Evolutionary conservation across 176 grass and related monocot species (phyloP).

Genomic region (Carex scoparia): DNA sequence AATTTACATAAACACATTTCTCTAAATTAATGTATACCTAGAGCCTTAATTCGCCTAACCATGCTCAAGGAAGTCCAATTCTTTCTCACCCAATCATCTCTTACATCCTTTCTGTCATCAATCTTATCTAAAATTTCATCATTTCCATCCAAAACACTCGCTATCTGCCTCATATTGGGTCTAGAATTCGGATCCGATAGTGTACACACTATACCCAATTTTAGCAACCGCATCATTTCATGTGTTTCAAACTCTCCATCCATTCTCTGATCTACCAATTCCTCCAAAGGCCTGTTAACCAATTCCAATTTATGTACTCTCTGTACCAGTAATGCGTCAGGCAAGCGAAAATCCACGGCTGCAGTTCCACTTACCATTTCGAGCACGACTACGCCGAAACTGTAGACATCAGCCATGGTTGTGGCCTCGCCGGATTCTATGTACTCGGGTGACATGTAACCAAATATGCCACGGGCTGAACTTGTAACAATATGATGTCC

Average conservation of each 20-base stretch:
- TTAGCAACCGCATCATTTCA: conserved; percentile 46
- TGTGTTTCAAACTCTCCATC: conserved; percentile 27
- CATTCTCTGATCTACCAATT: conserved; percentile 50
- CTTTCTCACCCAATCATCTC: conserved; percentile 48
- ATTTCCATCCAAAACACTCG: conserved; percentile 75
- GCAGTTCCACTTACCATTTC: conserved; percentile 59
- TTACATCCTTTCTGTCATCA: conserved; percentile 33
- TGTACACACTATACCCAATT: conserved; percentile 66
- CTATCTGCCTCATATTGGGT: conserved; percentile 66
- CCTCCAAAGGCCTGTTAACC: conserved; percentile 22
- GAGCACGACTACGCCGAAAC: conserved; percentile 71
- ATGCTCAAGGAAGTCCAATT: conserved; percentile 47
- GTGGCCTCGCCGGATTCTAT: conserved; percentile 64
- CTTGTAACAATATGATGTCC: conserved; percentile 30
- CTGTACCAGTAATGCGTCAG: conserved; percentile 66
- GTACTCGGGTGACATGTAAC: conserved; percentile 91
- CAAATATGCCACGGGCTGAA: conserved; percentile 73
- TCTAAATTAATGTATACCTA: conserved; percentile 62
- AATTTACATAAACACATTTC: background rate
- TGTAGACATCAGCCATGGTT: conserved; percentile 81
- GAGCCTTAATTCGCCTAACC: conserved; percentile 62
- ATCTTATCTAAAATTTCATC: conserved; percentile 44
- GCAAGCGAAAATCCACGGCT: conserved; percentile 57
- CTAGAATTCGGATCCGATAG: conserved; percentile 37
- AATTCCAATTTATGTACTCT: conserved; percentile 32